Evolutionary conservation across 176 grass and related monocot genomes (phyloP).

Genomic region (Dendrocalamus sinicus): DNA sequence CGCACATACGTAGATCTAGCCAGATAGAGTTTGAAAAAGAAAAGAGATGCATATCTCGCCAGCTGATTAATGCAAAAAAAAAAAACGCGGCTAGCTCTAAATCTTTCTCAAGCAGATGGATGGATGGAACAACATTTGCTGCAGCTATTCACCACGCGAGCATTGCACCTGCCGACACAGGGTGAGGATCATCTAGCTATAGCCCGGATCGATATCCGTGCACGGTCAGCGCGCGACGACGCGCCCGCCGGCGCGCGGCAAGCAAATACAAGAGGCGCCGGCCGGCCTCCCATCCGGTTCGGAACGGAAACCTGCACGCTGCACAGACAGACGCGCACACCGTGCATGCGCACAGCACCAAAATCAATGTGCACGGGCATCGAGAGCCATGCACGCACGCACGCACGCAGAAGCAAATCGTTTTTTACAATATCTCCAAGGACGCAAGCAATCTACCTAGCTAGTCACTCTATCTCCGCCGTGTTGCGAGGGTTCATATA

Average conservation of each 20-base stretch:
- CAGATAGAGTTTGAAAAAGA: background rate
- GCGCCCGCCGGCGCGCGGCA: background rate
- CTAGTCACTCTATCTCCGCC: constrained; percentile 9
- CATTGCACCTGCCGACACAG: constrained; percentile 10
- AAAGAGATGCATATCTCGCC: background rate
- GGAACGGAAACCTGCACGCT: background rate
- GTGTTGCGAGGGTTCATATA: background rate
- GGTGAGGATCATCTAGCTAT: background rate
- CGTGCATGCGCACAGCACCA: background rate
- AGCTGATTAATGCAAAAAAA: background rate
- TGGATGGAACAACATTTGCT: background rate
- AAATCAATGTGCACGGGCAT: background rate
- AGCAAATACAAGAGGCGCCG: constrained; percentile 17
- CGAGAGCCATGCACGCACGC: background rate
- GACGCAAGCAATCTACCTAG: background rate
- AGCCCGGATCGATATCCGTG: background rate
- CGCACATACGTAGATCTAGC: constrained; percentile 2
- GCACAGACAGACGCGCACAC: background rate
- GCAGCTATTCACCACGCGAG: background rate
- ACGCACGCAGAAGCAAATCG: background rate
- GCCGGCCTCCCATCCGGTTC: background rate
- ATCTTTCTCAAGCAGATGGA: background rate
- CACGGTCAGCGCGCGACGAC: background rate
- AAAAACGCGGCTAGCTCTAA: background rate
- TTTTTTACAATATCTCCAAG: background rate